A percentile compares a stretch with the other conserved stretches of the same genome.
These are phyloP conservation scores for Vitis hybrid DNA, from an alignment of 177 flowering plant genomes.

Conservation along the genomic window DNA sequence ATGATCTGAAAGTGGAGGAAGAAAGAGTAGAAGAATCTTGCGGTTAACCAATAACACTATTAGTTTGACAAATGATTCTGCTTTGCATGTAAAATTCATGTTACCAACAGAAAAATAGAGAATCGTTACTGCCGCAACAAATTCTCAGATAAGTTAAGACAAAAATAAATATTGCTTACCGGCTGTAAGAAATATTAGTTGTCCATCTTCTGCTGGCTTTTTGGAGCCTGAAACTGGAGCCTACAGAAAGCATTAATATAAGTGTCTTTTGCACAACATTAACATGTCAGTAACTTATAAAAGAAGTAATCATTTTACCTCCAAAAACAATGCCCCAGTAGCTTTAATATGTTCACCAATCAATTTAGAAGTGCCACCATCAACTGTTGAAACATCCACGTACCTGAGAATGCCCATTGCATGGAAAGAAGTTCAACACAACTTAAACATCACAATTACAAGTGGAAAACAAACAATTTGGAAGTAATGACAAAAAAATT, in stretches of 20 bases:
- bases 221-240: constrained; percentile 99
- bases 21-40: too few relatives aligned
- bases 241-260: constrained; percentile 27
- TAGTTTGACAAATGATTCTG: too few relatives aligned
- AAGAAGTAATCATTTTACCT: constrained; percentile 42
- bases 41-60: too few relatives aligned
- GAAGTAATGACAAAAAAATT: background rate
- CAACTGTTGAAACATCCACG: constrained; percentile 94
- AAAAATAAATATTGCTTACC: constrained; percentile 34
- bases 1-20: background rate
- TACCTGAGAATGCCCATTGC: constrained; percentile 48
- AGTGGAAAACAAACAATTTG: background rate
- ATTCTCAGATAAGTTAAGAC: background rate
- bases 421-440: background rate
- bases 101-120: too few relatives aligned
- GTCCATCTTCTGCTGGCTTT: constrained; percentile 98
- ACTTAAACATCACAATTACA: background rate
- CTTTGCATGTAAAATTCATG: too few relatives aligned
- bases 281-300: background rate
- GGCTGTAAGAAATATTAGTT: constrained; percentile 88
- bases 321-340: constrained; percentile 84
- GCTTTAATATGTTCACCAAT: constrained; percentile 59
- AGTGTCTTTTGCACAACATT: too few relatives aligned
- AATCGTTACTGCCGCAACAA: too few relatives aligned
- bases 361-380: constrained; percentile 69